phyloP scores from a whole-genome alignment of 495 filamentous ascomycete species.

The Penicillium alfredii region DNA sequence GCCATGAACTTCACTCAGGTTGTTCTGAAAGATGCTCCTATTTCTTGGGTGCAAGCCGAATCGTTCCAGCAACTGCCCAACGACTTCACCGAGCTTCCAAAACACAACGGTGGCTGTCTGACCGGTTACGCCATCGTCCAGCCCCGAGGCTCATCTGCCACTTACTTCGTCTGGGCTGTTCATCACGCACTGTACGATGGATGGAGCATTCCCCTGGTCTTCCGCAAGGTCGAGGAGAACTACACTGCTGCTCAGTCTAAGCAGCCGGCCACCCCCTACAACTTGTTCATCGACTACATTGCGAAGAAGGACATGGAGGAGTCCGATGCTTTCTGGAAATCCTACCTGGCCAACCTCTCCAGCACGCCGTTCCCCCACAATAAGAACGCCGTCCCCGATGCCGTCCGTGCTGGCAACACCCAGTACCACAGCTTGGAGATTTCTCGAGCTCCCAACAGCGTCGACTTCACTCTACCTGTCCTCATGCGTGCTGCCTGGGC shows the following conservation, averaged over 20 bases:
- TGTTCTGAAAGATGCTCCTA: slow-evolving; percentile 43
- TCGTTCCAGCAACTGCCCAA: slow-evolving; percentile 42
- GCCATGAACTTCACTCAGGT: slow-evolving; percentile 47
- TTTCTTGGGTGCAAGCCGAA: slow-evolving; percentile 39
- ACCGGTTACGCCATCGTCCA: slow-evolving; percentile 50
- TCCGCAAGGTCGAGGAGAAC: slow-evolving; percentile 49
- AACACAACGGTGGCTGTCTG: slow-evolving; percentile 50
- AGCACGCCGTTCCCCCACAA: slow-evolving; percentile 26
- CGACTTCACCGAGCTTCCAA: slow-evolving; percentile 37
- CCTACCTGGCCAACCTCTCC: slow-evolving; percentile 26
- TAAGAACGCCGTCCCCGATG: slow-evolving; percentile 22
- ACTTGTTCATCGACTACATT: slow-evolving; percentile 40
- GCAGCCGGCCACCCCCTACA: slow-evolving; percentile 25
- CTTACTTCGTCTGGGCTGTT: slow-evolving; percentile 55
- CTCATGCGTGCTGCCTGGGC: slow-evolving; percentile 52
- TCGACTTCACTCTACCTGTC: slow-evolving; percentile 41
- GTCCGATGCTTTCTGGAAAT: slow-evolving; percentile 43
- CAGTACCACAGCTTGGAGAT: slow-evolving; percentile 25
- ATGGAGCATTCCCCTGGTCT: slow-evolving; percentile 56
- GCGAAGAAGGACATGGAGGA: slow-evolving; percentile 25
- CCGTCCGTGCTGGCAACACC: slow-evolving; percentile 26
- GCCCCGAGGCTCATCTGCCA: slow-evolving; percentile 14
- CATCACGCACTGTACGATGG: slow-evolving; percentile 72
- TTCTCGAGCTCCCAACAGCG: slow-evolving; percentile 10
- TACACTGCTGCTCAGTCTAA: slow-evolving; percentile 20